Percentiles rank a stretch among this genome's conserved stretches.
Evolutionary conservation across 1,139 yeast genomes (phyloP).

Genomic region (Geotrichum klebahnii): DNA sequence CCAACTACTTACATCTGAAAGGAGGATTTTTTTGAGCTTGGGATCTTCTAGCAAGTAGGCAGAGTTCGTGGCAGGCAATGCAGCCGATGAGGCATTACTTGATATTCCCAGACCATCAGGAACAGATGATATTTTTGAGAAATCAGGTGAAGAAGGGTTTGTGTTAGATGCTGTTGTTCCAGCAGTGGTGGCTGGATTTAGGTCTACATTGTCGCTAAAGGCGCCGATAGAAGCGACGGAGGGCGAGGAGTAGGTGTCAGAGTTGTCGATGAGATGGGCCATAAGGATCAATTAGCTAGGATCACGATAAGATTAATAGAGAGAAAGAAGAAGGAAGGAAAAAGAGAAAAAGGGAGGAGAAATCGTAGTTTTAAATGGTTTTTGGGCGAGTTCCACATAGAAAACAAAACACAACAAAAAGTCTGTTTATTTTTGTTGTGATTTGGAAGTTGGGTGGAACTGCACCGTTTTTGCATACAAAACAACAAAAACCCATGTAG

Average conservation of each 20-base stretch:
- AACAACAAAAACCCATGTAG: neutral
- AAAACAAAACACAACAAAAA: neutral
- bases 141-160: neutral
- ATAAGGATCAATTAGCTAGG: neutral
- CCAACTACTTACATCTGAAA: slow-evolving; percentile 51
- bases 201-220: neutral
- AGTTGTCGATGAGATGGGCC: neutral
- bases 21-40: slow-evolving; percentile 47
- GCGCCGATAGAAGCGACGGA: slow-evolving; percentile 2
- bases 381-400: neutral
- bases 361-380: neutral
- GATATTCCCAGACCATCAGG: neutral
- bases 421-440: slow-evolving; percentile 1
- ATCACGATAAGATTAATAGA: neutral
- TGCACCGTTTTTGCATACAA: slow-evolving; percentile 1
- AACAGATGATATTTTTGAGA: neutral
- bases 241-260: slow-evolving; percentile 1
- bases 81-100: neutral
- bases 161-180: slow-evolving; percentile 1
- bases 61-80: neutral
- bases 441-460: slow-evolving; percentile 2
- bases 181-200: neutral
- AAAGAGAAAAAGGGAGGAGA: neutral
- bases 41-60: slow-evolving; percentile 44
- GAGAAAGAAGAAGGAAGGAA: neutral